These are phyloP conservation scores for Porogramme epimiltina DNA, from an alignment of 1,284 basidiomycete species.

Conservation along the genomic window DNA sequence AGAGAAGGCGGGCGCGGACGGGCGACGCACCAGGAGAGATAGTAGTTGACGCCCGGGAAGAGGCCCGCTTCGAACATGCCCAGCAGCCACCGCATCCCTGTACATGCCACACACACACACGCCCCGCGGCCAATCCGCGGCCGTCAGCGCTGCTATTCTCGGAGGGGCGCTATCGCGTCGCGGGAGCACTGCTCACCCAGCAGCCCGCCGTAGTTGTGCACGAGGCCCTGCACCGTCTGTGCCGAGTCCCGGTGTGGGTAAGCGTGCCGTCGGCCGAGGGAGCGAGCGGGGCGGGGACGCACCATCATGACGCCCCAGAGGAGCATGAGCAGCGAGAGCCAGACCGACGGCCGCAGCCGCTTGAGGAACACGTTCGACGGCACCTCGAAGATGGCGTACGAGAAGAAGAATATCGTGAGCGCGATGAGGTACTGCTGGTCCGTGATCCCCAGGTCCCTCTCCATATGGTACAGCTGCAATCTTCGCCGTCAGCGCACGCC, in stretches of 20 bases:
- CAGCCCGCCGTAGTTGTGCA: conserved; percentile 63
- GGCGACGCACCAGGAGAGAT: conserved; percentile 60
- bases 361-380: conserved; percentile 75
- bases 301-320: conserved; percentile 78
- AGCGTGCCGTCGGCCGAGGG: neutral
- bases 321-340: conserved; percentile 66
- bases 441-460: conserved; percentile 52
- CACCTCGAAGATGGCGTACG: conserved; percentile 69
- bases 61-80: conserved; percentile 75
- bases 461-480: conserved; percentile 58
- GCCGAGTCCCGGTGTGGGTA: neutral
- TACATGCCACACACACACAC: neutral
- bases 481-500: neutral
- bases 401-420: conserved; percentile 67
- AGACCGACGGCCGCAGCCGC: conserved; percentile 65
- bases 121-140: neutral
- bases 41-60: conserved; percentile 69
- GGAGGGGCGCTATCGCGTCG: neutral
- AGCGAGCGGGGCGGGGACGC: conserved; percentile 3
- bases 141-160: neutral
- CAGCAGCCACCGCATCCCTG: conserved; percentile 66
- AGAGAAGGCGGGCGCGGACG: conserved; percentile 5
- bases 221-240: conserved; percentile 69
- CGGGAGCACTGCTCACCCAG: conserved; percentile 46
- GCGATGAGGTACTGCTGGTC: conserved; percentile 67